Conservation (phyloP, 2,329 filamentous ascomycete genomes). For the Didymella keratinophila region DNA sequence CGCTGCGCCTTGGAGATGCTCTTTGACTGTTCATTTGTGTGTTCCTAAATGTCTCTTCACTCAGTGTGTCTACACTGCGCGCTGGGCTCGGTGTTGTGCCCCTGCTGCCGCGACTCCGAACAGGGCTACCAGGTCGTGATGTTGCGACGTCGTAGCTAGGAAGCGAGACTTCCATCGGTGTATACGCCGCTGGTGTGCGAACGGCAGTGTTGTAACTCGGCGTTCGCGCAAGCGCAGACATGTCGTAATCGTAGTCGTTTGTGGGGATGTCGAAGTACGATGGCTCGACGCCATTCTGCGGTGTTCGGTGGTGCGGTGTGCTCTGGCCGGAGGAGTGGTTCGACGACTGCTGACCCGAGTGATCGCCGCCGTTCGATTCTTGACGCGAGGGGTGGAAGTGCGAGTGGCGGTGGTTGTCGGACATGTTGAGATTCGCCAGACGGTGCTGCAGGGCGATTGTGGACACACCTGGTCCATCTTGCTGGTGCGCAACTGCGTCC, state of each 20-base stretch:
- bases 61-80: slow-evolving; percentile 45
- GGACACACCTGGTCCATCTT: slow-evolving; percentile 56
- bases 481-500: slow-evolving; percentile 44
- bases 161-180: slow-evolving; percentile 50
- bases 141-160: slow-evolving; percentile 58
- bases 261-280: slow-evolving; percentile 35
- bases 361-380: slow-evolving; percentile 13
- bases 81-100: slow-evolving; percentile 46
- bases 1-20: slow-evolving; percentile 36
- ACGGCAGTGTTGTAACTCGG: slow-evolving; percentile 62
- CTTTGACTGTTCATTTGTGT: slow-evolving; percentile 45
- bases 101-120: slow-evolving; percentile 39
- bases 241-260: slow-evolving; percentile 48
- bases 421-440: slow-evolving; percentile 59
- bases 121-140: slow-evolving; percentile 53
- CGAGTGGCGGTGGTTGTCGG: slow-evolving; percentile 45
- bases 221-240: slow-evolving; percentile 57
- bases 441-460: slow-evolving; percentile 75
- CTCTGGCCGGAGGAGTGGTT: slow-evolving; percentile 49
- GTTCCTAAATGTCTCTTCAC: slow-evolving; percentile 49
- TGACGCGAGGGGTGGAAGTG: slow-evolving; percentile 31
- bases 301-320: slow-evolving; percentile 38
- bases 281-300: slow-evolving; percentile 37
- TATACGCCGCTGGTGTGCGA: slow-evolving; percentile 52
- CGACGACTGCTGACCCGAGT: slow-evolving; percentile 26